Evolutionary conservation across 164 flowering plant species (phyloP).

Genomic region (Macadamia integrifolia): DNA sequence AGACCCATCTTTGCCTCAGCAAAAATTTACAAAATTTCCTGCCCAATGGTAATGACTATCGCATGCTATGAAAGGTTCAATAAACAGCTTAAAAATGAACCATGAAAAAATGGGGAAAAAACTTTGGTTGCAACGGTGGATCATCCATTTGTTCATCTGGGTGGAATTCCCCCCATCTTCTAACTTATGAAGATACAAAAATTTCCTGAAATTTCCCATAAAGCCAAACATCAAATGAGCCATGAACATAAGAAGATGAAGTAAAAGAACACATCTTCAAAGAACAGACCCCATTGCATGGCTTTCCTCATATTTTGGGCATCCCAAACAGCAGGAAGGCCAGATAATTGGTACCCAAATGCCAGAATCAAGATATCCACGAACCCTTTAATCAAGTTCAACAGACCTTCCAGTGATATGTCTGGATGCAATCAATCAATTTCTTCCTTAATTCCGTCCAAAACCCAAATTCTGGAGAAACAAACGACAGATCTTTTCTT

Average conservation of each 20-base stretch:
- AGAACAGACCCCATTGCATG: slow-evolving; percentile 65
- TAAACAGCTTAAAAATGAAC: too few relatives aligned
- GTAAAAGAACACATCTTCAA: slow-evolving; percentile 43
- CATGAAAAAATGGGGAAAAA: too few relatives aligned
- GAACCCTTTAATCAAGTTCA: slow-evolving; percentile 62
- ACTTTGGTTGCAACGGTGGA: too few relatives aligned
- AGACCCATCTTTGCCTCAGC: too few relatives aligned
- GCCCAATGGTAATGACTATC: too few relatives aligned
- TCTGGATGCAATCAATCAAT: slow-evolving; percentile 59
- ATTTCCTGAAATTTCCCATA: neutral
- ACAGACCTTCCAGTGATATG: slow-evolving; percentile 47
- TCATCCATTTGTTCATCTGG: too few relatives aligned
- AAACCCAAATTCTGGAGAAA: neutral
- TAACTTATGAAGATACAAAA: neutral
- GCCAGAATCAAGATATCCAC: slow-evolving; percentile 66
- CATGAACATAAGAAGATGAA: neutral
- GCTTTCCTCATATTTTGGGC: slow-evolving; percentile 51
- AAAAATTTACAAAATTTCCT: too few relatives aligned
- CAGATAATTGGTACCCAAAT: slow-evolving; percentile 79
- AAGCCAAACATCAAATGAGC: neutral
- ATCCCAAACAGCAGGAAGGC: slow-evolving; percentile 64
- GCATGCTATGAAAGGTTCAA: too few relatives aligned
- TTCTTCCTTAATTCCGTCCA: neutral
- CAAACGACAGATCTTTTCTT: too few relatives aligned
- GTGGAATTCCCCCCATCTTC: too few relatives aligned